A percentile compares a stretch with the other conserved stretches of the same genome.
phyloP scores from a whole-genome alignment of 306 rosid genomes.

The Geum urbanum region DNA sequence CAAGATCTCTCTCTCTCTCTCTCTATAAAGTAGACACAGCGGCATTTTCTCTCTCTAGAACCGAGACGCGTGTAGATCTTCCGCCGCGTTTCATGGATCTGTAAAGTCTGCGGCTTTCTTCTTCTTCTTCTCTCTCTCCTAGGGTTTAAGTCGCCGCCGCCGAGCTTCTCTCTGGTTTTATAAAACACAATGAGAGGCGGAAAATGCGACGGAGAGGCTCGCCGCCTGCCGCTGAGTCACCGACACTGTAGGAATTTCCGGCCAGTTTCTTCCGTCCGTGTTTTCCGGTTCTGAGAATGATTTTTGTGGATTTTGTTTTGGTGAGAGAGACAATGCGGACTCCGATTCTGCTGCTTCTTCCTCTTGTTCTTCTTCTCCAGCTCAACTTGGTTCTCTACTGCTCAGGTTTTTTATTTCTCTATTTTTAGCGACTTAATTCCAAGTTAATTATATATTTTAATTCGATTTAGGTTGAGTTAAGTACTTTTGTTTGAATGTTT shows the following conservation, averaged over 20 bases:
- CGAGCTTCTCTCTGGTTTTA: neutral
- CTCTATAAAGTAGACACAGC: slow-evolving; percentile 3
- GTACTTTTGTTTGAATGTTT: neutral
- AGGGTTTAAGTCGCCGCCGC: slow-evolving; percentile 40
- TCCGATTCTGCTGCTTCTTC: slow-evolving; percentile 23
- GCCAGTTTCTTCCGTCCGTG: slow-evolving; percentile 20
- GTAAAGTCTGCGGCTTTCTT: slow-evolving; percentile 18
- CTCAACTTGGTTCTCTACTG: slow-evolving; percentile 41
- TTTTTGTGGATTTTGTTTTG: slow-evolving; percentile 30
- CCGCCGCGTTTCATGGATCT: slow-evolving; percentile 68
- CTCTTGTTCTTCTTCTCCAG: slow-evolving; percentile 30
- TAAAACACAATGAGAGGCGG: slow-evolving; percentile 1
- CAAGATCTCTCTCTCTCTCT: slow-evolving; percentile 8
- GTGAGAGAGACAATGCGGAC: slow-evolving; percentile 59
- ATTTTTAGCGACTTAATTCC: neutral
- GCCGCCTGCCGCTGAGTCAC: slow-evolving; percentile 28
- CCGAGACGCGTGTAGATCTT: slow-evolving; percentile 36
- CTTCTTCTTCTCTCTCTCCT: slow-evolving; percentile 39
- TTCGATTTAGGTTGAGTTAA: neutral
- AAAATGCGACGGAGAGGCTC: slow-evolving; percentile 20
- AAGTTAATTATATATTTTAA: neutral
- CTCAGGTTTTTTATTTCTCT: slow-evolving; percentile 47
- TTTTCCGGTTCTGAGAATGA: slow-evolving; percentile 34
- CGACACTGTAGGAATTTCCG: slow-evolving; percentile 14
- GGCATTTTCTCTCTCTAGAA: slow-evolving; percentile 18